Evolutionary conservation across 805 yeast genomes (phyloP).

Genomic region (Candida qinlingensis): DNA sequence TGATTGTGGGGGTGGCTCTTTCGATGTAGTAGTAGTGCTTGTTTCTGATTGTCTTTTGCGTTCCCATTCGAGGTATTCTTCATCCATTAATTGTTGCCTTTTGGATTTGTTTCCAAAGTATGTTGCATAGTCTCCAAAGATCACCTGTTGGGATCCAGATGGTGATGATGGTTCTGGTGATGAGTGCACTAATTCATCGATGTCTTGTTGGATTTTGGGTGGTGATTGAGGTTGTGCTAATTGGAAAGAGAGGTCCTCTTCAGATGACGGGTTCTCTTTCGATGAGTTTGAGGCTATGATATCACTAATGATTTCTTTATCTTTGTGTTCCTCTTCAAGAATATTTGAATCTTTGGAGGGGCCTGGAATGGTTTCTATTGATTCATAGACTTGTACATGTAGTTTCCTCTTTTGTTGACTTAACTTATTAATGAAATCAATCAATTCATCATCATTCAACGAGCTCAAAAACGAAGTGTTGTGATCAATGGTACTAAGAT

Average conservation of each 20-base stretch:
- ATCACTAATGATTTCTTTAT: not conserved
- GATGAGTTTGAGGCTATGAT: not conserved
- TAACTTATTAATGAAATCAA: constrained; percentile 30
- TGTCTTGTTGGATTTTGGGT: not conserved
- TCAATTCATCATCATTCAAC: constrained; percentile 33
- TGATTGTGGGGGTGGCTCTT: not conserved
- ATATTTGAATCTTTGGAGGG: no score
- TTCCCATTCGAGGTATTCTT: constrained; percentile 45
- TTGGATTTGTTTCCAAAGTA: constrained; percentile 57
- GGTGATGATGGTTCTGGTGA: not conserved
- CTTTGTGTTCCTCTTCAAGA: not conserved
- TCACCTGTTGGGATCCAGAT: constrained; percentile 8
- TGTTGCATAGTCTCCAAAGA: constrained; percentile 62
- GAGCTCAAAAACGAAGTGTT: constrained; percentile 24
- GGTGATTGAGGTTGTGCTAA: constrained; percentile 5
- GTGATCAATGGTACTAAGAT: not conserved
- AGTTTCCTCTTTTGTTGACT: constrained; percentile 19
- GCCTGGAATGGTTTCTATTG: no score
- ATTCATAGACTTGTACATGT: not conserved
- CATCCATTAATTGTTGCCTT: constrained; percentile 59
- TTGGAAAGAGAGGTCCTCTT: constrained; percentile 2
- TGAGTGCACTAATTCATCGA: not conserved
- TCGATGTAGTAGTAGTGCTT: not conserved
- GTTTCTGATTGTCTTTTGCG: constrained; percentile 26
- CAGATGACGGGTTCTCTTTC: not conserved